Base-by-base conservation (phyloP, 768 basidiomycete species). In the Fistulinella prunicolor region DNA sequence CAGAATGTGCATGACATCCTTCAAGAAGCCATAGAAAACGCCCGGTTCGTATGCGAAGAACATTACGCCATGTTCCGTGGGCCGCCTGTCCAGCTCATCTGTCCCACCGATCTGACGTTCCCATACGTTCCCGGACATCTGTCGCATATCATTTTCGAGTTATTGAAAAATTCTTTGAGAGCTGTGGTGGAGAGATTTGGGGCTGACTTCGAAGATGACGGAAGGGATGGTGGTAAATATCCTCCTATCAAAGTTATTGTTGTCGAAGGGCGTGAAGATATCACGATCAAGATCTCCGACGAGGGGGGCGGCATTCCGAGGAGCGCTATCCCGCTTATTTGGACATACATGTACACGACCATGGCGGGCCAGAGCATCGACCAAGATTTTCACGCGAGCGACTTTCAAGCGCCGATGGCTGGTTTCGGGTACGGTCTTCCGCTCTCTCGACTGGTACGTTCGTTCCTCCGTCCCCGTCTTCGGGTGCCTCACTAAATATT, bases 331-430 rank as follows among this genome's bases (percentile, higher is more conserved):
- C 92, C 94, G 12, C 77, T 95, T 44, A 95, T 99, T 45, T 99
- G 96, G 96, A 99, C 95, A 53, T 98, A 94, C 66, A 96, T 97
- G 91, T 92, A 92, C 58, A 92, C 90, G 38, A 93, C 86, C 7
- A 88, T 89, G 89, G 73, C 73, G 53, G 76, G 79, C 14, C 80
- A 85, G 67, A 79, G 76, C 21, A 78, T 90, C 46, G 86, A 85
- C 57, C 82, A 85, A 67, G 82, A 90, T 54, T 89, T 93, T 59
- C 80, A 61, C 19, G 62, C 81, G 44, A 87, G 83, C 47, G 94
- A 99, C 67, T 97, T 98, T 69, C 89, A 92, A 64, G 96, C 96
- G 2, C 96, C 96, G 1, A 95, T 99, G 94, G 96, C 96, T 26
- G 96, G 96, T 2, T 96, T 89, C 57, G 90, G 92, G 9, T 98